Evolutionary conservation across 345 rosid genomes (phyloP), one percentile per base, ranked within the genome.

Genomic region (Hibiscus mutabilis): DNA sequence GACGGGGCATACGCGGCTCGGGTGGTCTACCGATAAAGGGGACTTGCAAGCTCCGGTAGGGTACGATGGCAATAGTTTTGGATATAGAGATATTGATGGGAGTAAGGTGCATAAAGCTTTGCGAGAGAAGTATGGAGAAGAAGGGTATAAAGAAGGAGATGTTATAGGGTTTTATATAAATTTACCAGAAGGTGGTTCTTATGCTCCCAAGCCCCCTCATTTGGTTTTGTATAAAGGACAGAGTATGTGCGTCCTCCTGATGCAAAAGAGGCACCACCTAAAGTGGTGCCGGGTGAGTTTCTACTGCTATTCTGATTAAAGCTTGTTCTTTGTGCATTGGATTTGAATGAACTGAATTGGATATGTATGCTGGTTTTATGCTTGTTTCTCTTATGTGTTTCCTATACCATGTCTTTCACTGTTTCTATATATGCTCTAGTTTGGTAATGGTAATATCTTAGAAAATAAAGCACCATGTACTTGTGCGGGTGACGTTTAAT

Each of bases 11-110:
- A 90, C 97, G 0, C 80, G 99, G 25, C 86, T 95, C 0, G 99
- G 99, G 1, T 95, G 97, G 97, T 92, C 97, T 6, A 92, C 89
- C 1, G 93, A 95, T 85, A 92, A 91, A 75, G 97, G 97, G 6
- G 99, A 95, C 81, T 79, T 95, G 84, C 99, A 95, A 80, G 99
- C 97, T 2, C 99, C 99, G 0, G 97, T 95, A 4, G 99, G 99
- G 22, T 92, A 89, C 3, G 99, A 95, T 77, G 91, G 85, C 47
- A 88, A 91, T 73, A 92, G 99, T 76, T 95, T 84, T 55, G 99
- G 97, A 53, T 95, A 88, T 24, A 86, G 99, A 76, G 99, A 92
- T 61, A 80, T 92, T 79, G 99, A 95, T 86, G 99, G 99, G 67
- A 87, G 96, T 76, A 95, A 95, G 87, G 83, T 95, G 73, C 99